Base-by-base conservation (phyloP, 371 early-diverging fungal genomes). In the Entomophthora muscae region DNA sequence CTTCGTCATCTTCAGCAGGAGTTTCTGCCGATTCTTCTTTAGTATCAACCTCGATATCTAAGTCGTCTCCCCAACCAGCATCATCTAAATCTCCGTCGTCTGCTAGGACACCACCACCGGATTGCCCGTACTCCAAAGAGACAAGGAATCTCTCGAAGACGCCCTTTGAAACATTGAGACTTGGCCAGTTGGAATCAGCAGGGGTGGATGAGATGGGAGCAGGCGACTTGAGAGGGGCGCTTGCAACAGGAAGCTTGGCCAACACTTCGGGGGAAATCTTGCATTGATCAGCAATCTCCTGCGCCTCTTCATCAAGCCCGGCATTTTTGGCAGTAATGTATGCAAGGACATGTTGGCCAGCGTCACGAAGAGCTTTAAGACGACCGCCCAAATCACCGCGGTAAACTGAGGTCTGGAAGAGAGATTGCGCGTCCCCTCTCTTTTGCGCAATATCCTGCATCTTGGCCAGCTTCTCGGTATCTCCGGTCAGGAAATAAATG, bases 391-490 rank as follows among this genome's bases (percentile, higher is more conserved):
- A 77, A 70, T 93, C 86, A 28, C 93, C 96, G 21, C 92, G 74
- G 64, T 84, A 90, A 22, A 94, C 72, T 1, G 93, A 79, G 67
- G 91, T 90, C 66, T 95, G 92, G 78, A 88, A 91, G 13, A 87
- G 83, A 51, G 90, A 83, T 82, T 88, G 84, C 60, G 75, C 68
- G 69, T 95, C 91, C 32, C 81, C 82, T 32, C 91, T 80, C 30
- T 84, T 75, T 64, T 88, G 85, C 2, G 93, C 86, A 68, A 94
- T 91, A 73, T 90, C 87, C 63, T 89, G 74, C 93, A 95, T 92
- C 72, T 90, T 92, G 63, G 74, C 76, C 59, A 93, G 74, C 70
- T 95, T 95, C 30, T 88, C 88, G 7, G 74, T 71, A 68, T 90
- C 89, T 52, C 98, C 98, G 3, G 88, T 89, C 58, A 86, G 77